Conservation (phyloP, 2,329 filamentous ascomycete species). For the Fusarium napiforme region DNA sequence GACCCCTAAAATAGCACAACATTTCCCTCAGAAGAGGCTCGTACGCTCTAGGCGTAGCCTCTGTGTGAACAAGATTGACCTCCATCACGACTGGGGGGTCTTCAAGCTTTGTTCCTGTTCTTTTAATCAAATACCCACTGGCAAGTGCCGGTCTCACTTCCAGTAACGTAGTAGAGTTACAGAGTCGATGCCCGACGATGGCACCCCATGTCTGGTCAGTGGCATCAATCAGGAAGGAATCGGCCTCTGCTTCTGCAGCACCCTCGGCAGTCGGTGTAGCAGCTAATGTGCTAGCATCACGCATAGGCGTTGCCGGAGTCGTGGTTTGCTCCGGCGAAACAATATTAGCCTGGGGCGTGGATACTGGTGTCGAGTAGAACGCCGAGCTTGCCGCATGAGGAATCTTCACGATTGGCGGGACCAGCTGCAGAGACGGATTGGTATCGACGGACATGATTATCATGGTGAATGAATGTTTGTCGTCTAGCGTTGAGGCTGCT, state of each 20-base stretch:
- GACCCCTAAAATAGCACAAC: slow-evolving; percentile 72
- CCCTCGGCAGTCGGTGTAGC: slow-evolving; percentile 59
- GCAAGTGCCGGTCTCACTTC: slow-evolving; percentile 68
- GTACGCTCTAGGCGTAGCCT: slow-evolving; percentile 62
- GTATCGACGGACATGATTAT: slow-evolving; percentile 74
- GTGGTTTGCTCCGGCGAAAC: slow-evolving; percentile 70
- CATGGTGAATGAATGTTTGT: slow-evolving; percentile 62
- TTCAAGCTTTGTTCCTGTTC: slow-evolving; percentile 64
- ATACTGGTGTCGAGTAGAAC: slow-evolving; percentile 72
- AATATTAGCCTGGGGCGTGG: slow-evolving; percentile 70
- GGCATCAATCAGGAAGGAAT: slow-evolving; percentile 76
- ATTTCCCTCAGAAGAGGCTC: slow-evolving; percentile 78
- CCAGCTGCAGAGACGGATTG: slow-evolving; percentile 70
- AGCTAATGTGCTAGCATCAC: slow-evolving; percentile 51
- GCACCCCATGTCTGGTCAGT: slow-evolving; percentile 83
- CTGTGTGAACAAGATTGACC: slow-evolving; percentile 70
- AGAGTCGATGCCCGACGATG: slow-evolving; percentile 73
- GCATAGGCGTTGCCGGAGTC: slow-evolving; percentile 61
- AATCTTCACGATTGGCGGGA: slow-evolving; percentile 65
- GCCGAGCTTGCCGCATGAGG: slow-evolving; percentile 55
- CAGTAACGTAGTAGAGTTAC: slow-evolving; percentile 66
- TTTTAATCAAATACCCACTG: slow-evolving; percentile 74
- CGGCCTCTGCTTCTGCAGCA: slow-evolving; percentile 57
- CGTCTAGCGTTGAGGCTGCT: slow-evolving; percentile 62
- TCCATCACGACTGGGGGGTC: slow-evolving; percentile 71